Evolutionary conservation across 2,329 filamentous ascomycete genomes (phyloP), one percentile per base, ranked within the genome.

Genomic region (Aspergillus niger): DNA sequence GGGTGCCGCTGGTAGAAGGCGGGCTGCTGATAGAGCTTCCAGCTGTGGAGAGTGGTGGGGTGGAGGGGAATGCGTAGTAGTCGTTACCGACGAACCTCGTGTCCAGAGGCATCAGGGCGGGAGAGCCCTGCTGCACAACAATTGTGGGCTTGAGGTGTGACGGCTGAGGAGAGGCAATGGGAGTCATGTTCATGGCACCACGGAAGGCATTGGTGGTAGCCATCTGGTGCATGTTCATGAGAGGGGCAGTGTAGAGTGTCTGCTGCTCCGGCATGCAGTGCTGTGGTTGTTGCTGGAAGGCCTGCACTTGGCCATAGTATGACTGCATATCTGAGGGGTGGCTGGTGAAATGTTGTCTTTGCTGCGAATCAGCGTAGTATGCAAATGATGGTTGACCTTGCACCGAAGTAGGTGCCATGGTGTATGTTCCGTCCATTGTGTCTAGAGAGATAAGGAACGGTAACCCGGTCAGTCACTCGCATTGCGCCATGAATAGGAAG

Each of bases 21-120:
- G 94, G 92, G 83, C 92, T 97, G 81, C 91, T 92, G 71, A 92
- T 89, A 59, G 86, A 88, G 82, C 92, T 97, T 67, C 90, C 90
- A 30, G 91, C 89, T 2, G 90, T 89, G 24, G 93, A 97, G 70
- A 97, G 84, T 49, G 92, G 90, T 52, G 93, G 93, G 20, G 93
- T 97, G 7, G 91, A 88, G 36, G 93, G 93, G 72, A 91, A 91
- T 78, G 89, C 91, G 66, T 87, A 84, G 68, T 82, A 77, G 61
- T 89, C 86, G 30, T 79, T 77, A 68, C 88, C 84, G 69, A 83
- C 80, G 63, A 90, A 85, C 68, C 92, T 89, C 15, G 91, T 91
- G 76, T 96, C 90, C 65, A 96, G 79, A 70, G 92, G 82, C 66
- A 85, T 71, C 55, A 82, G 71, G 75, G 78, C 69, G 74, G 78